Evolutionary conservation across 108 stramenopile species (phyloP).

Genomic region (Cyclotella baltica): DNA sequence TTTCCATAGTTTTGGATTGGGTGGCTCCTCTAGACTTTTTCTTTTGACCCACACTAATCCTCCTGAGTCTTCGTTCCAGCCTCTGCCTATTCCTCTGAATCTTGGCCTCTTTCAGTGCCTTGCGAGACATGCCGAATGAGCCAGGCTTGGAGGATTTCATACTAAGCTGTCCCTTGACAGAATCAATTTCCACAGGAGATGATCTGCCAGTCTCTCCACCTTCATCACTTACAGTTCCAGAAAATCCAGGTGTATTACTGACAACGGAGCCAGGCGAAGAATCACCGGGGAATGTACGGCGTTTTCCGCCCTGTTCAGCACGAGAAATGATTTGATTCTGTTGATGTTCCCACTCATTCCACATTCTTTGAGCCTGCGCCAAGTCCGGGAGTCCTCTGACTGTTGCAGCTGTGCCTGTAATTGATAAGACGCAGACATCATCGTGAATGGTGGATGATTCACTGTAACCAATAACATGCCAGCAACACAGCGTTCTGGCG

Average conservation of each 20-base stretch:
- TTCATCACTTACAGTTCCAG: constrained; percentile 47
- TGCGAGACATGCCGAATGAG: constrained; percentile 42
- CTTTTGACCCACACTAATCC: constrained; percentile 39
- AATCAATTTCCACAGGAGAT: constrained; percentile 7
- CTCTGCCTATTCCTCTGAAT: constrained; percentile 44
- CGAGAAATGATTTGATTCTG: constrained; percentile 28
- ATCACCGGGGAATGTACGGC: constrained; percentile 35
- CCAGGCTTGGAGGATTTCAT: constrained; percentile 26
- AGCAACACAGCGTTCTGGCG: constrained; percentile 92
- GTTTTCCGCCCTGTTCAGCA: constrained; percentile 30
- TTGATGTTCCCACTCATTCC: constrained; percentile 60
- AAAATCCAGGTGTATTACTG: constrained; percentile 42
- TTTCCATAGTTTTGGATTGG: neutral
- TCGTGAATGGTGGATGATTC: constrained; percentile 96
- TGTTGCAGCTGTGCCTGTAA: constrained; percentile 95
- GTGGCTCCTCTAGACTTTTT: constrained; percentile 20
- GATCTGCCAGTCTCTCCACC: constrained; percentile 36
- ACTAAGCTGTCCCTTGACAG: constrained; percentile 11
- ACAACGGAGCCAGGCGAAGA: constrained; percentile 52
- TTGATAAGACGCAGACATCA: constrained; percentile 93
- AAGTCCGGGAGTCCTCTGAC: constrained; percentile 84
- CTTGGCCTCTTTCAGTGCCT: constrained; percentile 46
- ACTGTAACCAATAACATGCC: constrained; percentile 92
- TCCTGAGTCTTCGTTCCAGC: constrained; percentile 46
- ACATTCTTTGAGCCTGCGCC: constrained; percentile 59